phyloP scores from a whole-genome alignment of 257 asterid genomes.

The Solanum gandarillasii region DNA sequence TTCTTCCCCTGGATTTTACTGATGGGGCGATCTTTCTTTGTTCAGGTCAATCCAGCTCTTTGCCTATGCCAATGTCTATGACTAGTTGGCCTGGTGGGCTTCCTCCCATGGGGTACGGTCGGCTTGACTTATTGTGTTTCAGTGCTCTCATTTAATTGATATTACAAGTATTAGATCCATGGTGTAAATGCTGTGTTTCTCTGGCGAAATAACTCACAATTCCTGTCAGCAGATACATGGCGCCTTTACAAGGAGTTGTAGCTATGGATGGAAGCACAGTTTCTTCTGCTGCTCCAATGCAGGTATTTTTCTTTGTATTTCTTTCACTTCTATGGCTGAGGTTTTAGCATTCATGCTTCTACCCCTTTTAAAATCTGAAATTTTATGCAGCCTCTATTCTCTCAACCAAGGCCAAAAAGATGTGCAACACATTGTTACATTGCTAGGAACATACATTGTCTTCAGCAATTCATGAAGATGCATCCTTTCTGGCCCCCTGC shows the following conservation, averaged over 20 bases:
- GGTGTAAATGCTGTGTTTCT: not conserved
- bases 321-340: not conserved
- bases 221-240: slow-evolving; percentile 56
- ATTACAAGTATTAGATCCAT: slow-evolving; percentile 5
- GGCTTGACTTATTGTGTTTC: slow-evolving; percentile 2
- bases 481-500: slow-evolving; percentile 68
- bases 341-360: not conserved
- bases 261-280: slow-evolving; percentile 62
- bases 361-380: not conserved
- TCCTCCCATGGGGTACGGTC: slow-evolving; percentile 81
- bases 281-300: slow-evolving; percentile 56
- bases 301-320: slow-evolving; percentile 23
- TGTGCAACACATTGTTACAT: slow-evolving; percentile 91
- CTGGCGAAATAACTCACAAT: slow-evolving; percentile 14
- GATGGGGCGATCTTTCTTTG: not conserved
- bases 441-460: slow-evolving; percentile 61
- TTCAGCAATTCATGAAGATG: slow-evolving; percentile 73
- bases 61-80: slow-evolving; percentile 67
- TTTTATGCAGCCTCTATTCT: slow-evolving; percentile 47
- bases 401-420: slow-evolving; percentile 74
- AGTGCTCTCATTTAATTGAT: slow-evolving; percentile 1
- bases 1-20: not conserved
- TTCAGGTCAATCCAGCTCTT: slow-evolving; percentile 48
- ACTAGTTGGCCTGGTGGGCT: slow-evolving; percentile 90
- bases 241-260: slow-evolving; percentile 80